Percentiles rank a stretch among this genome's conserved stretches.
These are phyloP conservation scores for Curvularia eragrostidis DNA, from an alignment of 2,329 filamentous ascomycete species.

Conservation along the genomic window DNA sequence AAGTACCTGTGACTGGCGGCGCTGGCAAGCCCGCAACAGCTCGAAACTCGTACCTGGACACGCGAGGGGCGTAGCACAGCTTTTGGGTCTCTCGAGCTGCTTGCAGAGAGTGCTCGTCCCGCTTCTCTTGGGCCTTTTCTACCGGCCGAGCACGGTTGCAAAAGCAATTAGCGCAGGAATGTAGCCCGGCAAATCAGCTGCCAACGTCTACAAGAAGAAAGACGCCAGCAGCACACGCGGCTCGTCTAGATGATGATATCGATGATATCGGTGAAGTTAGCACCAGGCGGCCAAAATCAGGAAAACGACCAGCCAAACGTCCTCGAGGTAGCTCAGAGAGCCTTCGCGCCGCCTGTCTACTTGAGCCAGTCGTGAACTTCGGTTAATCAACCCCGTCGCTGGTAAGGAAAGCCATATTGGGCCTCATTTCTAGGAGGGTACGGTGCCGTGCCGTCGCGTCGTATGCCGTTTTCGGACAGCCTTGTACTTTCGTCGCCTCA, in stretches of 20 bases:
- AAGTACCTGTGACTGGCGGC: background rate
- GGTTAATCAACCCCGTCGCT: background rate
- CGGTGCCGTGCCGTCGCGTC: conserved; percentile 1
- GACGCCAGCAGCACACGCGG: conserved; percentile 10
- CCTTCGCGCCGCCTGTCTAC: background rate
- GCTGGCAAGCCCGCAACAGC: conserved; percentile 2
- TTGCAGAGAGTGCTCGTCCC: conserved; percentile 4
- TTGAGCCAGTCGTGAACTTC: background rate
- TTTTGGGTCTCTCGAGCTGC: conserved; percentile 8
- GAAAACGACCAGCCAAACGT: background rate
- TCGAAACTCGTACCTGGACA: background rate
- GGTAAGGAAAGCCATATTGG: background rate
- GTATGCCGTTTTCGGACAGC: background rate
- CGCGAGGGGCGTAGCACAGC: conserved; percentile 12
- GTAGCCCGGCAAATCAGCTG: conserved; percentile 17
- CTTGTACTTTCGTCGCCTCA: background rate
- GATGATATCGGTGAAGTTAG: conserved; percentile 8
- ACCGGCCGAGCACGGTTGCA: conserved; percentile 16
- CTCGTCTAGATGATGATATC: conserved; percentile 13
- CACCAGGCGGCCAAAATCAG: background rate
- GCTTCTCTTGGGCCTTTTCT: conserved; percentile 6
- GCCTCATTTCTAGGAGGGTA: background rate
- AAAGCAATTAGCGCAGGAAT: conserved; percentile 19
- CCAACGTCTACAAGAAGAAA: conserved; percentile 4
- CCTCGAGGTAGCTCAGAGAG: background rate